Base-by-base conservation (phyloP, 1,284 basidiomycete genomes). In the Rhodotorula sp. region DNA sequence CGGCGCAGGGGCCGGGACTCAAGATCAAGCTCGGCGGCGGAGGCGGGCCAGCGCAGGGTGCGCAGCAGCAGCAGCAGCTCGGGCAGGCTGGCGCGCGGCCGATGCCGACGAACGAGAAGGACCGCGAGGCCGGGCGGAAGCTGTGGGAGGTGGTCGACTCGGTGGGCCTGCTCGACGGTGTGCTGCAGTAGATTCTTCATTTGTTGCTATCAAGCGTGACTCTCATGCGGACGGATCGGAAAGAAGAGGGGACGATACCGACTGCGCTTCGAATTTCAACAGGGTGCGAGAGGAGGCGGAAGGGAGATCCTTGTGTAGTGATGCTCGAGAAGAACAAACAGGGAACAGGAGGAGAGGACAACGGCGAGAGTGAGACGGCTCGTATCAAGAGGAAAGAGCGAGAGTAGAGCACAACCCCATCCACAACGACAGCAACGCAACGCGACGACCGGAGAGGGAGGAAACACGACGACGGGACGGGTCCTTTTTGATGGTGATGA, bases 71-170 rank as follows among this genome's bases (percentile, higher is more conserved):
- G 7, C 25, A 16, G 21, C 25, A 14, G 27, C 44, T 17, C 46
- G 25, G 48, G 34, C 41, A 41, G 3, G 63, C 46, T 9, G 62
- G 25, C 2, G 53, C 25, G 1, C 10, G 34, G 62, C 27, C 46
- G 41, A 48, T 50, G 55, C 48, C 55, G 19, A 64, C 55, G 57
- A 61, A 67, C 54, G 50, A 63, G 61, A 52, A 53, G 27, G 72
- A 75, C 23, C 49, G 60, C 50, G 61, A 68, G 59, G 59, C 72
- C 54, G 71, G 69, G 4, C 56, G 71, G 27, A 75, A 72, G 61
- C 34, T 76, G 59, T 76, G 72, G 72, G 70, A 76, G 45, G 74
- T 76, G 4, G 74, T 76, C 34, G 74, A 76, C 48, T 66, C 61
- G 21, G 72, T 74, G 4, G 54, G 72, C 10, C 46, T 76, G 59